Base-by-base conservation (phyloP, 306 rosid genomes). In the Rosa multiflora region DNA sequence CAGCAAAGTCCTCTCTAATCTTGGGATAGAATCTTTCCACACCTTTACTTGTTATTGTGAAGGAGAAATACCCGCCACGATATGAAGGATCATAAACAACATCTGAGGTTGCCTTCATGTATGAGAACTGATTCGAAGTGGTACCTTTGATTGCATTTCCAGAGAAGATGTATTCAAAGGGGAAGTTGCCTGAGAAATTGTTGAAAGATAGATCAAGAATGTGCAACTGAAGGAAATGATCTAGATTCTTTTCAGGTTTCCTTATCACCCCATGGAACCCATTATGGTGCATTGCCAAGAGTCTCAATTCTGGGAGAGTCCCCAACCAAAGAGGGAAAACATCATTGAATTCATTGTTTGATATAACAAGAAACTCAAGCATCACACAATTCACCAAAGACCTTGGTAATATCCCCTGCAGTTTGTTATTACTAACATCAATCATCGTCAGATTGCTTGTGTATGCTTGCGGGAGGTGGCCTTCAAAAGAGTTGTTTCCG, bases 201-300 rank as follows among this genome's bases (percentile, higher is more conserved):
- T 64, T 64, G n/a, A 64, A 64, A 64, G 43, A 64, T 2, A 64
- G 44, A 64, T 35, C 69, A 13, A 29, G 43, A 35, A 13, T 64
- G 4, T 13, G 69, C 69, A 64, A 35, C 69, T 64, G n/a, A 35
- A 32, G 10, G 44, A 64, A 32, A 35, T 64, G 44, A 35, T 32
- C 43, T 10, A 35, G 43, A 64, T 32, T 35, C 44, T 64, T 64
- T 32, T 64, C 43, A 35, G n/a, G 69, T 32, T 64, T 64, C 69
- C 44, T 32, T 32, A 64, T 64, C 44, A 64, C 10, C 17, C 69
- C 69, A 23, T 32, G 69, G 5, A 64, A 64, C 20, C 4, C 5
- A 64, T 61, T 61, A 26, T 61, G 67, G 67, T 61, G 67, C 67
- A 61, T 61, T 61, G 67, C 67, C 18, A 61, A 61, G 14, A 61